Evolutionary conservation across 768 basidiomycete species (phyloP), one percentile per base, ranked within the genome.

Genomic region (Russula dissimulans): DNA sequence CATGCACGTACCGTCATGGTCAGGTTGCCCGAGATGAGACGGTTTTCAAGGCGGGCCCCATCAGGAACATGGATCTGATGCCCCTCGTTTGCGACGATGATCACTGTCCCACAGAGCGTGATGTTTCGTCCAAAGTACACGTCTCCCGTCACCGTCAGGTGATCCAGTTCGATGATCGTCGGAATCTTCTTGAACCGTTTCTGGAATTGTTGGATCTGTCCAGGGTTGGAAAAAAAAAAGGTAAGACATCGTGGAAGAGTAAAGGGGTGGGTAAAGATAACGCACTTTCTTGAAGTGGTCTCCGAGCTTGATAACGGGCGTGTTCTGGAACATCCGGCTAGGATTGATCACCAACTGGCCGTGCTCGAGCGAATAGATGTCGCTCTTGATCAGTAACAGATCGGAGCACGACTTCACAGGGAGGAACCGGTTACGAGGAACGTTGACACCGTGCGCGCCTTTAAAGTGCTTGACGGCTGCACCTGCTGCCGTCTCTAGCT

Each of bases 251-350:
- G 12, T 3, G 0, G n/a, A 51, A 14, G 26, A 39, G 50, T 18
- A 49, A 50, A 18, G 9, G 36, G 26, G 56, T 31, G 31, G n/a
- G 44, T 36, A 36, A 18, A 36, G 34, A 7, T 14, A 12, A 22
- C 72, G 49, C 57, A 90, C 89, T 83, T 91, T 95, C 81, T 95
- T 97, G 84, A 98, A 97, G 71, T 90, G 89, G 72, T 94, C 91
- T 47, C 94, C 93, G 51, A 97, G 82, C 78, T 97, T 97, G 80
- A 97, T 90, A 51, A 95, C 92, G n/a, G 94, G 95, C 31, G 91
- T 86, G 18, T 83, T 88, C 68, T 81, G 83, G 69, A 94, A 93
- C 85, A 91, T 87, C 66, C 91, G 76, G 42, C 81, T 77, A 62
- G 83, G 82, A 70, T 88, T 91, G 79, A 97, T 88, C 64, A 91